A percentile compares a stretch with the other conserved stretches of the same genome.
These are phyloP conservation scores for Basipetospora chlamydospora DNA, from an alignment of 2,329 filamentous ascomycete species.

Conservation along the genomic window DNA sequence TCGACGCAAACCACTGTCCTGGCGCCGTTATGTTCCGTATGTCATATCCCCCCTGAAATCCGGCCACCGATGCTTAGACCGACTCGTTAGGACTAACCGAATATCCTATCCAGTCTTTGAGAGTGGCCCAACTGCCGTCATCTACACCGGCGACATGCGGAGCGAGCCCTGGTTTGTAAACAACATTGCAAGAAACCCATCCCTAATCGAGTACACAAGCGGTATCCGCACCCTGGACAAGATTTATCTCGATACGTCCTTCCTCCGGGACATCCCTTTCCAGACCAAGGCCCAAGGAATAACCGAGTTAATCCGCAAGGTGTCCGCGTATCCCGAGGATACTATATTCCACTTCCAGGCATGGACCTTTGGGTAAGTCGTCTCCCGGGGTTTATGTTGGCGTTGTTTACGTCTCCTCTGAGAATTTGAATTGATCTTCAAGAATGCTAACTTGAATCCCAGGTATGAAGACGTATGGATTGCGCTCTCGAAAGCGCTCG, in stretches of 20 bases:
- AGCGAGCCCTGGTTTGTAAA: slow-evolving; percentile 81
- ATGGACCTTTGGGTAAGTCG: slow-evolving; percentile 55
- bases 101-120: slow-evolving; percentile 48
- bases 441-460: no score
- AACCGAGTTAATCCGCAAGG: slow-evolving; percentile 54
- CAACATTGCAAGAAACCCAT: slow-evolving; percentile 53
- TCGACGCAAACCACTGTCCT: slow-evolving; percentile 85
- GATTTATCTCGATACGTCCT: slow-evolving; percentile 83
- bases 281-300: slow-evolving; percentile 61
- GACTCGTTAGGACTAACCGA: not conserved
- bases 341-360: slow-evolving; percentile 74
- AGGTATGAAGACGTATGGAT: slow-evolving; percentile 85
- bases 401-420: no score
- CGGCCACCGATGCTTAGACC: not conserved
- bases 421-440: no score
- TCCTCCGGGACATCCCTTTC: slow-evolving; percentile 32
- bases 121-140: slow-evolving; percentile 51
- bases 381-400: no score
- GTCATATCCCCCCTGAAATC: slow-evolving; percentile 11
- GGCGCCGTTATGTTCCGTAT: slow-evolving; percentile 78
- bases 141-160: slow-evolving; percentile 84
- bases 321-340: slow-evolving; percentile 51
- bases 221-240: slow-evolving; percentile 57
- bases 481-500: slow-evolving; percentile 56
- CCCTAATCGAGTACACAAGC: slow-evolving; percentile 57